These are phyloP conservation scores for Pichia ethanolica DNA, from an alignment of 805 yeast species.

Conservation along the genomic window DNA sequence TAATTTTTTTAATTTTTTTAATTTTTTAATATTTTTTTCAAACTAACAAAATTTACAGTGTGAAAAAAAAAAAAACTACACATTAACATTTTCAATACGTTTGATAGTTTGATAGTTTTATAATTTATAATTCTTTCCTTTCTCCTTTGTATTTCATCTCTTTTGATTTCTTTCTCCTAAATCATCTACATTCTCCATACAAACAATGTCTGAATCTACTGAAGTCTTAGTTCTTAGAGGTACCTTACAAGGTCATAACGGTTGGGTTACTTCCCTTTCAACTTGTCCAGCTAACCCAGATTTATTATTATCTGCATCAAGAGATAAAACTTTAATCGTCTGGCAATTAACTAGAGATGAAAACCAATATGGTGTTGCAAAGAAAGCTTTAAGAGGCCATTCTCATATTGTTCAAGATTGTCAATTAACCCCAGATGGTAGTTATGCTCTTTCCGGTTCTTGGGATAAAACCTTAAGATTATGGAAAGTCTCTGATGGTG, in stretches of 20 bases:
- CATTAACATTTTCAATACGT: no score
- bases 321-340: slow-evolving; percentile 97
- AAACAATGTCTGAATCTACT: slow-evolving; percentile 49
- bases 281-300: slow-evolving; percentile 98
- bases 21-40: no score
- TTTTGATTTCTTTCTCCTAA: not conserved
- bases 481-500: slow-evolving; percentile 95
- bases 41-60: no score
- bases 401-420: slow-evolving; percentile 98
- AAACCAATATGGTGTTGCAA: slow-evolving; percentile 95
- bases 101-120: no score
- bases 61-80: no score
- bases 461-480: slow-evolving; percentile 99
- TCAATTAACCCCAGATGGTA: slow-evolving; percentile 96
- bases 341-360: slow-evolving; percentile 97
- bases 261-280: slow-evolving; percentile 98
- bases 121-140: no score
- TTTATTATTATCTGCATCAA: slow-evolving; percentile 93
- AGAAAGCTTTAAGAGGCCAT: slow-evolving; percentile 96
- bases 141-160: not conserved
- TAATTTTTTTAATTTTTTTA: no score
- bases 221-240: slow-evolving; percentile 99
- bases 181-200: not conserved
- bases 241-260: slow-evolving; percentile 92
- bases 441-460: slow-evolving; percentile 95